These are phyloP conservation scores for Glonium stellatum DNA, from an alignment of 495 filamentous ascomycete genomes.

Conservation along the genomic window DNA sequence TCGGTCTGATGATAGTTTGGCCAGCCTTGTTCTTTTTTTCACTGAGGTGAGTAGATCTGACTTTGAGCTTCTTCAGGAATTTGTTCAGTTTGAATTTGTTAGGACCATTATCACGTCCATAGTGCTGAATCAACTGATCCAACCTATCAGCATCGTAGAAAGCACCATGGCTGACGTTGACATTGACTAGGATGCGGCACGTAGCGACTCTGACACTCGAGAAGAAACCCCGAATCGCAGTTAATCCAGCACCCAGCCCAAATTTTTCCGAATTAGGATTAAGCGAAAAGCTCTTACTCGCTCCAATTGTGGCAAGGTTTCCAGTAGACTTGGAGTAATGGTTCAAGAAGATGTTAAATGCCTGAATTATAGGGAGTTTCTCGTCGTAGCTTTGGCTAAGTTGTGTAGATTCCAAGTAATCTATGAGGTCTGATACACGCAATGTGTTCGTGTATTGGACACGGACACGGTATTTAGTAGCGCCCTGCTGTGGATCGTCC, in stretches of 20 bases:
- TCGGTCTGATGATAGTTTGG: constrained; percentile 8
- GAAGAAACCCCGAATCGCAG: constrained; percentile 42
- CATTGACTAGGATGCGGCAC: constrained; percentile 39
- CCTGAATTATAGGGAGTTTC: constrained; percentile 37
- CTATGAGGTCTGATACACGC: constrained; percentile 19
- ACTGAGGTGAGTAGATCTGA: constrained; percentile 8
- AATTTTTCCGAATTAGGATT: constrained; percentile 6
- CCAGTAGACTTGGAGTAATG: constrained; percentile 23
- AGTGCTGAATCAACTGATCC: constrained; percentile 5
- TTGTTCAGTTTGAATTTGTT: constrained; percentile 3
- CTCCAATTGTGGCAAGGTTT: constrained; percentile 16
- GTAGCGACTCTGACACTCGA: constrained; percentile 40
- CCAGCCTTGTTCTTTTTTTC: constrained; percentile 8
- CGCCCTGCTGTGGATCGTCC: constrained; percentile 7
- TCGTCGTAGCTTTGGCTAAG: constrained; percentile 16
- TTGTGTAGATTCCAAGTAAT: constrained; percentile 32
- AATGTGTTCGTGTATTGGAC: constrained; percentile 17
- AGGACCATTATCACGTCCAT: background rate
- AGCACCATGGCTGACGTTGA: constrained; percentile 41
- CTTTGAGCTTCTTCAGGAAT: constrained; percentile 15
- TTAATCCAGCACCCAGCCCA: constrained; percentile 35
- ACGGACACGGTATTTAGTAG: constrained; percentile 7
- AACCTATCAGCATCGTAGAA: constrained; percentile 37
- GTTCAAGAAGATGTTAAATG: constrained; percentile 48
- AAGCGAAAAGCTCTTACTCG: constrained; percentile 28